Evolutionary conservation across 1,284 basidiomycete species (phyloP).

Genomic region (Naganishia cerealis): DNA sequence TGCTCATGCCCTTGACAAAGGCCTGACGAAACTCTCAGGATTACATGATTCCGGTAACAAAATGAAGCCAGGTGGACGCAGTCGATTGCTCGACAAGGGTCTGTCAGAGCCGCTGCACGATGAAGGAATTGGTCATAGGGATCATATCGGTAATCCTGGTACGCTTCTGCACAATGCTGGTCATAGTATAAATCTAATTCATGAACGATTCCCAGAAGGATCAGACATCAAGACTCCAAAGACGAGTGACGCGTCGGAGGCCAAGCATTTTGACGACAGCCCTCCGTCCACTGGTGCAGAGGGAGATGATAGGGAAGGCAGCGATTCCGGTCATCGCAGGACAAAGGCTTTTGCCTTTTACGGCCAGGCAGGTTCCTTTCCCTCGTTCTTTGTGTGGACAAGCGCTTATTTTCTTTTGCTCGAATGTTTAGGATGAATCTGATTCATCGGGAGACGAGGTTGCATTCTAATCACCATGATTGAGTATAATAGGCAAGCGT

Average conservation of each 20-base stretch:
- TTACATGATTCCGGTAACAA: neutral
- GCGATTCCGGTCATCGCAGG: slow-evolving; percentile 30
- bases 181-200: slow-evolving; percentile 61
- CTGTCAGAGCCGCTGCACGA: slow-evolving; percentile 44
- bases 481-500: neutral
- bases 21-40: slow-evolving; percentile 13
- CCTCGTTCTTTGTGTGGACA: slow-evolving; percentile 37
- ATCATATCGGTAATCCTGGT: slow-evolving; percentile 59
- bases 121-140: slow-evolving; percentile 59
- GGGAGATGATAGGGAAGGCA: slow-evolving; percentile 18
- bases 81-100: neutral
- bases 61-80: slow-evolving; percentile 3
- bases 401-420: slow-evolving; percentile 39
- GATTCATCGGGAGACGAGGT: slow-evolving; percentile 26
- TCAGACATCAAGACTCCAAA: slow-evolving; percentile 53
- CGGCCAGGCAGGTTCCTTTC: slow-evolving; percentile 44
- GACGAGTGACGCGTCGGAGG: slow-evolving; percentile 4
- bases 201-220: slow-evolving; percentile 53
- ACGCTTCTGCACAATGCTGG: slow-evolving; percentile 56
- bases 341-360: slow-evolving; percentile 53
- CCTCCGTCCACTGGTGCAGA: slow-evolving; percentile 2
- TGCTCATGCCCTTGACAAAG: slow-evolving; percentile 16
- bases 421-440: slow-evolving; percentile 14
- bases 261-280: slow-evolving; percentile 15
- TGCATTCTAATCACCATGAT: slow-evolving; percentile 5